Evolutionary conservation across 768 basidiomycete species (phyloP).

Genomic region (Cytidiella melzeri): DNA sequence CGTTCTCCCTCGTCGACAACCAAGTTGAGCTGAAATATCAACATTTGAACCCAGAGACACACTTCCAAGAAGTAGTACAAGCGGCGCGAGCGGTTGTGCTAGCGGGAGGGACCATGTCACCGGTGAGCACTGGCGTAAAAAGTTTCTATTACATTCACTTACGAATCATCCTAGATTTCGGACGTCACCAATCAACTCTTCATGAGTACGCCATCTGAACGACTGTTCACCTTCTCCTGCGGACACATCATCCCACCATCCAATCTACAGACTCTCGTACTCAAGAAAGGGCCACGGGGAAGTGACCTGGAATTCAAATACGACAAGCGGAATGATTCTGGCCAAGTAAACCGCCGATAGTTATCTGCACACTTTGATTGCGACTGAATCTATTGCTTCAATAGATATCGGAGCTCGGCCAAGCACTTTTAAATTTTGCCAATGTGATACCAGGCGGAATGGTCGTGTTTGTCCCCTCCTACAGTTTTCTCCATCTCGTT

Average conservation of each 20-base stretch:
- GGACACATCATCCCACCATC: constrained; percentile 83
- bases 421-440: constrained; percentile 73
- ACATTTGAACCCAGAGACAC: constrained; percentile 83
- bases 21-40: constrained; percentile 80
- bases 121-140: constrained; percentile 48
- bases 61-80: constrained; percentile 80
- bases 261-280: constrained; percentile 70
- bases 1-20: constrained; percentile 35
- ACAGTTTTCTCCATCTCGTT: constrained; percentile 68
- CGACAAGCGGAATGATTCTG: constrained; percentile 56
- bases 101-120: constrained; percentile 98
- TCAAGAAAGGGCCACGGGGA: constrained; percentile 71
- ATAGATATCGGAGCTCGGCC: constrained; percentile 79
- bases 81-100: constrained; percentile 79
- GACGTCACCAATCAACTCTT: constrained; percentile 84
- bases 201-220: constrained; percentile 49
- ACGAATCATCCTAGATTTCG: constrained; percentile 52
- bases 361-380: not conserved
- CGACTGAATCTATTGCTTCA: no score
- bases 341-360: constrained; percentile 32
- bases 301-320: constrained; percentile 77
- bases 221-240: constrained; percentile 80
- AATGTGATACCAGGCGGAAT: constrained; percentile 80
- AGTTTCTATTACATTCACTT: not conserved
- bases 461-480: constrained; percentile 93